Base-by-base conservation (phyloP, 441 rosid genomes). In the Adansonia grandidieri region DNA sequence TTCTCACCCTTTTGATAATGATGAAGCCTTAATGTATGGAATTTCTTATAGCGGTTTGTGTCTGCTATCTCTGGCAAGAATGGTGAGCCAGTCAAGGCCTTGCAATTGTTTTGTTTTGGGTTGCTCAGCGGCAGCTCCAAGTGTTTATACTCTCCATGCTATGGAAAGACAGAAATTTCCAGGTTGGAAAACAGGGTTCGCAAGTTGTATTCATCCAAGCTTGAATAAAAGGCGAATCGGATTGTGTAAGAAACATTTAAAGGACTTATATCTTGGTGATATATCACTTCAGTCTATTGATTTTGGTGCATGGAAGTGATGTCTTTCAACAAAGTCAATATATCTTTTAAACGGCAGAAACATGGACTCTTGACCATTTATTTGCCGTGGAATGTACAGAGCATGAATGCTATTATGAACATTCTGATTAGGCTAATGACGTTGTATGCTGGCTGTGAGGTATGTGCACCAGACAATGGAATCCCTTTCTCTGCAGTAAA, bases 91-190 rank as follows among this genome's bases (percentile, higher is more conserved):
- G 74, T 84, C 96, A 37, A 82, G 97, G 80, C 91, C 92, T 71
- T 91, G 98, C 84, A 86, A 90, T 61, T 96, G 98, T 84, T 94
- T 96, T 56, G 86, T 90, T 62, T 77, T 70, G 63, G 97, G 97
- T 24, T 96, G 99, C 83, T 83, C 82, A 20, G 83, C 79, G 53
- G 87, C 91, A 74, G 98, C 98, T 61, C 93, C 91, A 14, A 71
- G 88, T 78, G 96, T 96, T 78, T 93, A 94, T 79, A 89, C 91
- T 60, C 82, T 91, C 60, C 92, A 93, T 85, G 98, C 89, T 78
- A 93, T 96, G 98, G 96, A 94, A 80, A 89, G 96, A 48, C 99
- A 96, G 88, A 92, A 85, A 80, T 96, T 94, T 85, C 97, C 98
- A 0, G 96, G 93, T 47, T 96, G 99, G 99, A 93, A 88, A 83